phyloP scores from a whole-genome alignment of 1,139 yeast species.

The Yamadazyma dushanensis region DNA sequence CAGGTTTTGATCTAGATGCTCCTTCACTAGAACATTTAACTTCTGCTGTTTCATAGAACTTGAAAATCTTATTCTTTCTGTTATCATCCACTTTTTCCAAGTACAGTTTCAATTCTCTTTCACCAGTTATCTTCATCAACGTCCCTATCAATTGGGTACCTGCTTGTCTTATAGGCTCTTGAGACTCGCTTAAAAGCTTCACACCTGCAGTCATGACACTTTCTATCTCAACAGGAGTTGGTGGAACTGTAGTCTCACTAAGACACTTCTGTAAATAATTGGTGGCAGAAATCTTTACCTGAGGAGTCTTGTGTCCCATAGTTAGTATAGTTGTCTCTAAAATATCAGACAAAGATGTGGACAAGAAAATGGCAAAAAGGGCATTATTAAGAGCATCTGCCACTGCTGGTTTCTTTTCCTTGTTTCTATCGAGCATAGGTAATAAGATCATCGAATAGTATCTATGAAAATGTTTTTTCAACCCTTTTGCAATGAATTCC shows the following conservation, averaged over 20 bases:
- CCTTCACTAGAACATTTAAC: conserved; percentile 39
- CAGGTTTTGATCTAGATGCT: conserved; percentile 4
- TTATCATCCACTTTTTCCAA: conserved; percentile 75
- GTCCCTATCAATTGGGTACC: conserved; percentile 82
- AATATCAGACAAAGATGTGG: conserved; percentile 55
- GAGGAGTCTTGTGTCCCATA: conserved; percentile 81
- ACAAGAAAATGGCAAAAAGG: conserved; percentile 60
- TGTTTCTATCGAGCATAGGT: conserved; percentile 77
- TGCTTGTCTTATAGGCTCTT: conserved; percentile 79
- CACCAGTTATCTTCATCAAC: conserved; percentile 79
- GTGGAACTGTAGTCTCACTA: conserved; percentile 48
- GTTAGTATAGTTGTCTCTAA: conserved; percentile 60
- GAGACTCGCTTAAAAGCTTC: conserved; percentile 74
- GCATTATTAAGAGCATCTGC: conserved; percentile 67
- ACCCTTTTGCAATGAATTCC: conserved; percentile 64
- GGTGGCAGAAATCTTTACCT: conserved; percentile 69
- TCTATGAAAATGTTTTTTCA: conserved; percentile 53
- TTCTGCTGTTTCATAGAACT: conserved; percentile 55
- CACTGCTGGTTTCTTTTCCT: conserved; percentile 83
- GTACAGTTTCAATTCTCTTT: conserved; percentile 58
- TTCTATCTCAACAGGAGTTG: conserved; percentile 55
- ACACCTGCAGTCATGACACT: conserved; percentile 54
- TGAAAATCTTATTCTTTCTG: conserved; percentile 65
- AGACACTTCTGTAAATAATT: conserved; percentile 68
- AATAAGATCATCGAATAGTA: conserved; percentile 56